phyloP scores from a whole-genome alignment of 257 asterid species.

The Galeopsis tetrahit region DNA sequence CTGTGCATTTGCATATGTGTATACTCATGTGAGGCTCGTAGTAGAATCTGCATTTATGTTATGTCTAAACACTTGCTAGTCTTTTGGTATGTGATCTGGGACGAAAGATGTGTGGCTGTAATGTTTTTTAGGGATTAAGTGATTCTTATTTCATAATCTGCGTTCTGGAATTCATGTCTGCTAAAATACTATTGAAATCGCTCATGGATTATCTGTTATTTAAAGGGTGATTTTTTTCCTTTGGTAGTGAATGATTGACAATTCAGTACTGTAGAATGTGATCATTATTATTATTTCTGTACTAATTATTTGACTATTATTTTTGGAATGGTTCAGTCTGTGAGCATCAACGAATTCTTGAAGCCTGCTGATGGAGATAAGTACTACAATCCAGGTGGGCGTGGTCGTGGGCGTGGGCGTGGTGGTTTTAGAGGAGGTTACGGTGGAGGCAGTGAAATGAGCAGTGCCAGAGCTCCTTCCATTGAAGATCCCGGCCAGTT shows the following conservation, averaged over 20 bases:
- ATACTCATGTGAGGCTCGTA: too few relatives aligned
- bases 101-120: not conserved
- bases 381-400: constrained; percentile 54
- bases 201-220: not conserved
- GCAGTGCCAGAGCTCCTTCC: constrained; percentile 59
- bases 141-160: not conserved
- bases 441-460: constrained; percentile 46
- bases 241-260: not conserved
- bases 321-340: constrained; percentile 50
- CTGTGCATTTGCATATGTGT: not conserved
- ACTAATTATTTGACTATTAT: not conserved
- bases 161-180: not conserved
- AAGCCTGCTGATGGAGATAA: constrained; percentile 86
- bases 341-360: constrained; percentile 89
- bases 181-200: not conserved
- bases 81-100: not conserved
- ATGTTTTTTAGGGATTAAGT: not conserved
- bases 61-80: not conserved
- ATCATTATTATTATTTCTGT: not conserved
- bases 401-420: constrained; percentile 74
- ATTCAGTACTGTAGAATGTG: too few relatives aligned
- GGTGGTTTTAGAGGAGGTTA: constrained; percentile 60
- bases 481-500: constrained; percentile 79
- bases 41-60: not conserved
- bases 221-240: not conserved